Percentiles rank a stretch among this genome's conserved stretches.
These are phyloP conservation scores for Viola odorata DNA, from an alignment of 345 rosid species.

Conservation along the genomic window DNA sequence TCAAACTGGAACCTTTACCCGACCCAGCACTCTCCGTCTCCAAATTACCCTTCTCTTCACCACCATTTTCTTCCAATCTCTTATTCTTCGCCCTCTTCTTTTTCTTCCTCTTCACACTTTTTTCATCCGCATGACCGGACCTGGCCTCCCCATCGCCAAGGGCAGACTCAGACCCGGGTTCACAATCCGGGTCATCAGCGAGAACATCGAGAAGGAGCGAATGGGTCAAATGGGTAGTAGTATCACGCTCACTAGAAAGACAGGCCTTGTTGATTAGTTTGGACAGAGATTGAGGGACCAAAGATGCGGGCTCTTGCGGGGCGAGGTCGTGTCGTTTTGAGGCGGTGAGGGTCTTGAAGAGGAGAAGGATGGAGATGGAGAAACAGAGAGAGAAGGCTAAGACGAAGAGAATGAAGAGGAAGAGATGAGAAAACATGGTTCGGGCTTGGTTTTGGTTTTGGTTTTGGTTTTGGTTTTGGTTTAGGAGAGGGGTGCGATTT, in stretches of 20 bases:
- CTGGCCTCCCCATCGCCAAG: slow-evolving; percentile 18
- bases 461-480: not conserved
- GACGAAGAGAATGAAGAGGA: slow-evolving; percentile 29
- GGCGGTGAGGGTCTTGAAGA: slow-evolving; percentile 25
- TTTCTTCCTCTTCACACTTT: slow-evolving; percentile 25
- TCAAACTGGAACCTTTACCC: slow-evolving; percentile 5
- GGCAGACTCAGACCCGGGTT: slow-evolving; percentile 16
- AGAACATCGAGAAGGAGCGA: slow-evolving; percentile 49
- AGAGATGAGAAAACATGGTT: slow-evolving; percentile 37
- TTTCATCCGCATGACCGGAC: slow-evolving; percentile 3
- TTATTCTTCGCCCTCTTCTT: slow-evolving; percentile 48
- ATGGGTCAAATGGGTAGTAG: slow-evolving; percentile 33
- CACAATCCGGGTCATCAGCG: slow-evolving; percentile 15
- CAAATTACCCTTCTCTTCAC: slow-evolving; percentile 20
- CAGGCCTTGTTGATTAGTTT: slow-evolving; percentile 23
- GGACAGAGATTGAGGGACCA: slow-evolving; percentile 18
- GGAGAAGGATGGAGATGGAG: slow-evolving; percentile 37
- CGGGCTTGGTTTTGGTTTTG: not conserved
- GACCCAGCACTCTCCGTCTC: slow-evolving; percentile 20
- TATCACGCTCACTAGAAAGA: slow-evolving; percentile 21
- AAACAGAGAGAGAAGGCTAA: slow-evolving; percentile 37
- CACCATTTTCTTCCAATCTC: slow-evolving; percentile 29
- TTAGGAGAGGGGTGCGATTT: not conserved
- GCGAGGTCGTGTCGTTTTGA: slow-evolving; percentile 5
- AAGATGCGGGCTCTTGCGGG: slow-evolving; percentile 18